These are phyloP conservation scores for Ceratocystis lukuohia DNA, from an alignment of 2,329 filamentous ascomycete genomes.

Conservation along the genomic window DNA sequence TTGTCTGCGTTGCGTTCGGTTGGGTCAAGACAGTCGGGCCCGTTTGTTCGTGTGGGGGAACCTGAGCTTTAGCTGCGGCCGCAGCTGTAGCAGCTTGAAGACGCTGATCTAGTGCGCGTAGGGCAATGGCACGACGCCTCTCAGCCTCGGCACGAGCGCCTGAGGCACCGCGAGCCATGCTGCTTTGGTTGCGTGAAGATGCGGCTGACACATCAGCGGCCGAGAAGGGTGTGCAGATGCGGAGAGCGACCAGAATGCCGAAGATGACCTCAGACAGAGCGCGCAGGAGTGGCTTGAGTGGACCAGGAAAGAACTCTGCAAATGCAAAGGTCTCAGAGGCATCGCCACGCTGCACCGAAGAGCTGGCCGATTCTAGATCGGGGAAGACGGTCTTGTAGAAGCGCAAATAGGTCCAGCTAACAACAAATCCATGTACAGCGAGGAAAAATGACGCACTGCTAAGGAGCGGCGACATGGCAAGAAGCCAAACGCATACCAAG, in stretches of 20 bases:
- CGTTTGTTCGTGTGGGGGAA: constrained; percentile 29
- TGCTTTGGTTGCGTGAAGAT: constrained; percentile 50
- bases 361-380: constrained; percentile 47
- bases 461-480: constrained; percentile 43
- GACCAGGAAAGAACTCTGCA: constrained; percentile 84
- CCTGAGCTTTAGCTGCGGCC: constrained; percentile 25
- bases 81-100: constrained; percentile 65
- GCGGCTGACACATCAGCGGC: constrained; percentile 64
- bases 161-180: constrained; percentile 43
- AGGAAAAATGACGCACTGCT: constrained; percentile 67
- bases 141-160: constrained; percentile 83
- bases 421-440: constrained; percentile 66
- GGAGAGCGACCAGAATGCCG: constrained; percentile 57
- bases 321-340: constrained; percentile 95
- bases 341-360: constrained; percentile 62
- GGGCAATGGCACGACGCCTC: constrained; percentile 69
- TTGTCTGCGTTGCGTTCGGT: constrained; percentile 42
- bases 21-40: constrained; percentile 46
- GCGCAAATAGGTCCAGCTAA: constrained; percentile 88
- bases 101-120: constrained; percentile 85
- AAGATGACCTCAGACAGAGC: constrained; percentile 64
- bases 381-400: constrained; percentile 76
- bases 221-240: constrained; percentile 74
- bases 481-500: constrained; percentile 58
- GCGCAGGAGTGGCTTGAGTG: constrained; percentile 63